A percentile compares a stretch with the other conserved stretches of the same genome.
phyloP scores from a whole-genome alignment of 2,329 filamentous ascomycete species.

The Penicillium sp. region DNA sequence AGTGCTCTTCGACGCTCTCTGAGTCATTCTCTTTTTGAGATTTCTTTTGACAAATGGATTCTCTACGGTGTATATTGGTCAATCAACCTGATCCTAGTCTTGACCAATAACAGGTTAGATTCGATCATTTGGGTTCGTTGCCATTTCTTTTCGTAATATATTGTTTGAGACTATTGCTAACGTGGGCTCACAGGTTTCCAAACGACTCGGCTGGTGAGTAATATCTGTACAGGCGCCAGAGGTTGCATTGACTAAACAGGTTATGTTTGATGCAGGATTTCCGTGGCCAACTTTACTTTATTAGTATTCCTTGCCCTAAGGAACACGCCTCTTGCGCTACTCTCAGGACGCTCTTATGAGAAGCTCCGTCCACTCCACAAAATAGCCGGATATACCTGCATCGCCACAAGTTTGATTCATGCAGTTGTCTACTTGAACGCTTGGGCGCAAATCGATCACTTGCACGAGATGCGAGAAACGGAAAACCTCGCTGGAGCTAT shows the following conservation, averaged over 20 bases:
- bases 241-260: not conserved
- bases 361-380: constrained; percentile 54
- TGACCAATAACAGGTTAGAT: constrained; percentile 7
- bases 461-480: constrained; percentile 22
- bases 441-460: constrained; percentile 40
- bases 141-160: too few species aligned
- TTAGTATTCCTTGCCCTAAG: constrained; percentile 53
- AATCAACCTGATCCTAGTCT: constrained; percentile 9
- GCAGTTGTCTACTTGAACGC: constrained; percentile 16
- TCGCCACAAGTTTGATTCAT: constrained; percentile 45
- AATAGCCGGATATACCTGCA: constrained; percentile 47
- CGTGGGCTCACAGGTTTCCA: constrained; percentile 2
- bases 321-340: constrained; percentile 52
- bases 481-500: constrained; percentile 47
- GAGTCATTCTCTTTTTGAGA: not conserved
- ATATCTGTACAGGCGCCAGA: too few species aligned
- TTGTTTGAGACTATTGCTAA: not conserved
- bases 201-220: constrained; percentile 11
- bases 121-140: not conserved
- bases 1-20: not conserved
- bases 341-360: constrained; percentile 54
- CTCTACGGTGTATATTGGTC: constrained; percentile 12
- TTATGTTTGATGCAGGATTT: constrained; percentile 36
- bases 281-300: constrained; percentile 46
- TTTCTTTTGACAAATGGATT: constrained; percentile 2